Conservation (phyloP, 2,329 filamentous ascomycete genomes). For the Elsinoe australis region DNA sequence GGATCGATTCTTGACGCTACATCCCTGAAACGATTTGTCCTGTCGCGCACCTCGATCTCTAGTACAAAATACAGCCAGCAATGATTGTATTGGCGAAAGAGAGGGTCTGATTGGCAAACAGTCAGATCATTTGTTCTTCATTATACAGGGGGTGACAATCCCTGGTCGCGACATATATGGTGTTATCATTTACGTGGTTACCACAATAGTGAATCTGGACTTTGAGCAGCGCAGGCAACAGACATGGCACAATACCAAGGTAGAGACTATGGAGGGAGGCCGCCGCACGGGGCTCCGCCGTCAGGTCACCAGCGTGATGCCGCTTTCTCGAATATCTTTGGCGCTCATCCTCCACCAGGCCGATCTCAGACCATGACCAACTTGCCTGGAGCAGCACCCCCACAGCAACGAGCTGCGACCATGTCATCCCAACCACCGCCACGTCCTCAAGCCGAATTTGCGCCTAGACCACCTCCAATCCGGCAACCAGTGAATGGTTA, state of each 20-base stretch:
- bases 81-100: constrained; percentile 5
- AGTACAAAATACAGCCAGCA: not conserved
- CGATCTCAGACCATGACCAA: constrained; percentile 88
- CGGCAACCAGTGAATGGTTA: constrained; percentile 40
- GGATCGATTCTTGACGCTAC: constrained; percentile 9
- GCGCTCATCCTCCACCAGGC: constrained; percentile 73
- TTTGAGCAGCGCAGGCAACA: not conserved
- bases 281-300: constrained; percentile 46
- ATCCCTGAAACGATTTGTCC: constrained; percentile 1
- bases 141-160: not conserved
- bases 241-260: constrained; percentile 58
- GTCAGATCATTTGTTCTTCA: constrained; percentile 3
- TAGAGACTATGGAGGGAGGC: constrained; percentile 47
- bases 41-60: constrained; percentile 1
- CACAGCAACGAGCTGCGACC: constrained; percentile 64
- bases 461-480: constrained; percentile 59
- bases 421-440: constrained; percentile 36
- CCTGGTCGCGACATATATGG: constrained; percentile 13
- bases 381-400: constrained; percentile 50
- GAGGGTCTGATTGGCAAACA: constrained; percentile 13
- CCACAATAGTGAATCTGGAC: not conserved
- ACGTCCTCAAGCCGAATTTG: constrained; percentile 37
- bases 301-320: constrained; percentile 71
- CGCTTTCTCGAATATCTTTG: constrained; percentile 94
- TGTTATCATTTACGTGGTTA: not conserved